Conservation (phyloP, 768 basidiomycete genomes). For the Boletus coccyginus region DNA sequence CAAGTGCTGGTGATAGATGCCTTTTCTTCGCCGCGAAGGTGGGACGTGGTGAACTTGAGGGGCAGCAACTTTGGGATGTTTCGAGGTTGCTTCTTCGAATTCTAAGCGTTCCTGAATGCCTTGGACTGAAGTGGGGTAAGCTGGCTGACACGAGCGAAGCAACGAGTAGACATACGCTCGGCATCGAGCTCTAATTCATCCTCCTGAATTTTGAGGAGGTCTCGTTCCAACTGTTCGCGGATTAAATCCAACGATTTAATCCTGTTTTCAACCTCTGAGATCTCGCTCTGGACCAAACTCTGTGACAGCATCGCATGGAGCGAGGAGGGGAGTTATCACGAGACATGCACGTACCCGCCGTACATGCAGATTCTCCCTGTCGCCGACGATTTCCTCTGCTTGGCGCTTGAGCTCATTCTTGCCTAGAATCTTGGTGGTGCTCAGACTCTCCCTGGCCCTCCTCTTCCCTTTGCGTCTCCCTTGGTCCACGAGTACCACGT, state of each 20-base stretch:
- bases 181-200: conserved; percentile 97
- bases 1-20: conserved; percentile 4
- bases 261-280: conserved; percentile 85
- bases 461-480: conserved; percentile 37
- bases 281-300: conserved; percentile 85
- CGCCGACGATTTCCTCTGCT: conserved; percentile 78
- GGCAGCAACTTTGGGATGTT: conserved; percentile 20
- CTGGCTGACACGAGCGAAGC: background rate
- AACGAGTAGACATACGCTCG: conserved; percentile 62
- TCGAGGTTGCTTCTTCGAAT: conserved; percentile 53
- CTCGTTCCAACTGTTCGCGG: conserved; percentile 73
- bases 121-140: conserved; percentile 54
- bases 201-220: conserved; percentile 85
- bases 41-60: conserved; percentile 14
- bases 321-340: conserved; percentile 1
- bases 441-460: conserved; percentile 64
- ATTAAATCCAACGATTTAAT: conserved; percentile 83
- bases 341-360: conserved; percentile 55
- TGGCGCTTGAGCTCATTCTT: conserved; percentile 84
- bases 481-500: conserved; percentile 57
- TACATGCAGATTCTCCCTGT: conserved; percentile 92
- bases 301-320: conserved; percentile 31
- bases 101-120: conserved; percentile 84
- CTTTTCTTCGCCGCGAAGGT: conserved; percentile 35
- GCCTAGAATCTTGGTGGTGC: conserved; percentile 67